Percentiles rank a stretch among this genome's conserved stretches.
These are phyloP conservation scores for Aspergillus fischeri DNA, from an alignment of 2,329 filamentous ascomycete genomes.

Conservation along the genomic window DNA sequence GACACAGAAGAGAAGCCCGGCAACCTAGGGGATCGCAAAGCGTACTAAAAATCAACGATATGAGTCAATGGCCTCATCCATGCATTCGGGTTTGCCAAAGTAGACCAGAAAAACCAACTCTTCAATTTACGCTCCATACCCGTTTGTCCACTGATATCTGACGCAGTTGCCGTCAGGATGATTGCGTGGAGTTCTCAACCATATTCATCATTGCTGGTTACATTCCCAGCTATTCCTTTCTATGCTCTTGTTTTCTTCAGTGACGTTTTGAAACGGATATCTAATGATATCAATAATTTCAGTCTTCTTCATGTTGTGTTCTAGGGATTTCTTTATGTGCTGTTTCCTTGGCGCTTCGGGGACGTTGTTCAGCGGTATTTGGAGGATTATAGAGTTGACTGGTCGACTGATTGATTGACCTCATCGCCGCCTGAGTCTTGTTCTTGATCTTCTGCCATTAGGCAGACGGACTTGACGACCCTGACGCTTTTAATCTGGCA, in stretches of 20 bases:
- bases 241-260: conserved; percentile 12
- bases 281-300: conserved; percentile 34
- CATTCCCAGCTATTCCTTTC: conserved; percentile 10
- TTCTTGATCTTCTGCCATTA: conserved; percentile 6
- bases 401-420: conserved; percentile 14
- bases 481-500: not conserved
- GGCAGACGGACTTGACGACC: not conserved
- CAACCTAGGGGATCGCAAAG: conserved; percentile 52
- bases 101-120: not conserved
- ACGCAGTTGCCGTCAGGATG: conserved; percentile 11
- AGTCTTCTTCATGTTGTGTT: conserved; percentile 28
- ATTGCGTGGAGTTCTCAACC: conserved; percentile 7
- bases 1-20: conserved; percentile 93
- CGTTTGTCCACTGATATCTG: conserved; percentile 15
- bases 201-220: not conserved
- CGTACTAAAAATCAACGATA: conserved; percentile 26
- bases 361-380: conserved; percentile 30
- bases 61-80: conserved; percentile 1
- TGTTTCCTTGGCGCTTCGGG: conserved; percentile 34
- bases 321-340: conserved; percentile 27
- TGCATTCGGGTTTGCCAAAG: not conserved
- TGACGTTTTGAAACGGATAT: conserved; percentile 24
- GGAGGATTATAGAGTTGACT: conserved; percentile 22
- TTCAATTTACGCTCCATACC: conserved; percentile 4
- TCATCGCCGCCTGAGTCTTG: conserved; percentile 12